Conservation (phyloP, 2,329 filamentous ascomycete species). For the Paramyrothecium sp. region DNA sequence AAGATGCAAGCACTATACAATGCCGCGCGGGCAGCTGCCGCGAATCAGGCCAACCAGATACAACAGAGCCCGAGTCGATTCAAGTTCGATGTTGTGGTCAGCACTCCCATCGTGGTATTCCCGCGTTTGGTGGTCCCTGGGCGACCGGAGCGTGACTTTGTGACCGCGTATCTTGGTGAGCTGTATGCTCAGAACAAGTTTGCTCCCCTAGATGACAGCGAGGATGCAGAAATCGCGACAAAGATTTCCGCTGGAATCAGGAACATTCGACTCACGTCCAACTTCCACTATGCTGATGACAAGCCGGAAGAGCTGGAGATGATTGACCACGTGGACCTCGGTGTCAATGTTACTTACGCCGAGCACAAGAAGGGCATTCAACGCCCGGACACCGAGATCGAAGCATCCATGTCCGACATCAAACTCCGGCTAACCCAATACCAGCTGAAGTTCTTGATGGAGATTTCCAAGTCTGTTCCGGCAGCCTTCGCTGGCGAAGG, state of each 20-base stretch:
- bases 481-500: constrained; percentile 71
- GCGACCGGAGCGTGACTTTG: constrained; percentile 69
- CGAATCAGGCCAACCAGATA: constrained; percentile 88
- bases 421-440: constrained; percentile 87
- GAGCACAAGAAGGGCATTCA: constrained; percentile 78
- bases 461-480: constrained; percentile 84
- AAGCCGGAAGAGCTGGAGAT: constrained; percentile 85
- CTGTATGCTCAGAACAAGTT: constrained; percentile 98
- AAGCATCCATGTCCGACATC: constrained; percentile 89
- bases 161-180: constrained; percentile 93
- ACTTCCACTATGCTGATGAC: constrained; percentile 75
- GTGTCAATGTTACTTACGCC: constrained; percentile 87
- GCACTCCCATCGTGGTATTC: constrained; percentile 95
- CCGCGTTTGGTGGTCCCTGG: constrained; percentile 74
- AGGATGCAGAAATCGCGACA: constrained; percentile 75
- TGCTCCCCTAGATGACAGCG: constrained; percentile 74
- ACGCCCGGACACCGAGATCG: constrained; percentile 86
- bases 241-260: constrained; percentile 88
- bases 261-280: constrained; percentile 86
- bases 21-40: constrained; percentile 88
- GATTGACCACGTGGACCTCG: constrained; percentile 94
- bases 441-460: constrained; percentile 85
- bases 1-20: constrained; percentile 99
- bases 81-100: constrained; percentile 90
- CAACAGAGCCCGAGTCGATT: constrained; percentile 88